A percentile compares a stretch with the other conserved stretches of the same genome.
Evolutionary conservation across 2,329 filamentous ascomycete genomes (phyloP).

Genomic region (Penicillium fuscoglaucum): DNA sequence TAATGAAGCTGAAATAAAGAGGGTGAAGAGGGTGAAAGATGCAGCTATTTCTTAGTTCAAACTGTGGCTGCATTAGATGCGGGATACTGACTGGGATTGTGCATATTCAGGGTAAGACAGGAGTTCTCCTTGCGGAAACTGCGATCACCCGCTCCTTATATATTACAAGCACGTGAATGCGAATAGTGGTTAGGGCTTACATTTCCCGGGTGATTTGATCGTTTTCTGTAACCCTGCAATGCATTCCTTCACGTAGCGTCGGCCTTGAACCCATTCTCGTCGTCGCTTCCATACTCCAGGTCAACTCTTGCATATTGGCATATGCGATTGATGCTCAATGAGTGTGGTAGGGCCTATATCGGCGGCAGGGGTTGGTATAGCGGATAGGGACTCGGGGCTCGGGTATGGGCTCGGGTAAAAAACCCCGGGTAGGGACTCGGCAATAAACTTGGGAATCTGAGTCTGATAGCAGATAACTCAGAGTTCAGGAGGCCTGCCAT

Average conservation of each 20-base stretch:
- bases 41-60: not conserved
- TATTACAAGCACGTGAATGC: not conserved
- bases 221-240: not conserved
- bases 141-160: not conserved
- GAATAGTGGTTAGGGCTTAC: not conserved
- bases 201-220: not conserved
- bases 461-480: not conserved
- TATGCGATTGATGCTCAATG: not conserved
- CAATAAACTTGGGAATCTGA: too few species aligned
- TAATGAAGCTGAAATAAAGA: not conserved
- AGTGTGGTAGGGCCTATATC: too few species aligned
- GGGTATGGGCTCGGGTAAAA: not conserved
- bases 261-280: not conserved
- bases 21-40: not conserved
- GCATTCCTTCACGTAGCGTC: not conserved
- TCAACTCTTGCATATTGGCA: not conserved
- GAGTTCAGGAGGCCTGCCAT: not conserved
- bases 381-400: too few species aligned
- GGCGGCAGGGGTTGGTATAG: too few species aligned
- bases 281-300: not conserved
- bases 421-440: not conserved
- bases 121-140: not conserved
- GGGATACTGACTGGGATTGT: not conserved
- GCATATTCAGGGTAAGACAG: not conserved
- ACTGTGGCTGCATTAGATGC: not conserved